A percentile compares a stretch with the other conserved stretches of the same genome.
Conservation (phyloP, 495 filamentous ascomycete genomes). For the Achaetomiella virescens region DNA sequence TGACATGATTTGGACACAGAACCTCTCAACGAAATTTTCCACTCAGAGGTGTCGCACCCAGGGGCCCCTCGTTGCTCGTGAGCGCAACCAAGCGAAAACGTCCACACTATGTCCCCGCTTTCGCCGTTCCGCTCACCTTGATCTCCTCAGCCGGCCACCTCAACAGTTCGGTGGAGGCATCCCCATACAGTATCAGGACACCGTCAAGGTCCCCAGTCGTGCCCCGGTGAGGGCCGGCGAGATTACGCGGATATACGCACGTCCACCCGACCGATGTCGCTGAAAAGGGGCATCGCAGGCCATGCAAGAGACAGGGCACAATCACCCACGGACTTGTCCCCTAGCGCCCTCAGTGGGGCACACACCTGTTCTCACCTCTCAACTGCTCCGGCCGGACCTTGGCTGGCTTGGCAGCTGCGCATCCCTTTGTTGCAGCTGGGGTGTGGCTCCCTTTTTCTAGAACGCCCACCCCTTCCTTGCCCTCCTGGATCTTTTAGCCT, state of each 20-base stretch:
- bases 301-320: slow-evolving; percentile 18
- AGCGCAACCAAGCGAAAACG: not conserved
- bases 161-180: not conserved
- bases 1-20: no score
- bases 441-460: slow-evolving; percentile 27
- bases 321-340: slow-evolving; percentile 20
- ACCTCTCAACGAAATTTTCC: no score
- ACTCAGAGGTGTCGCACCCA: no score
- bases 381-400: slow-evolving; percentile 14
- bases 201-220: not conserved
- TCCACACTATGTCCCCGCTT: not conserved
- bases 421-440: slow-evolving; percentile 20
- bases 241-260: slow-evolving; percentile 32
- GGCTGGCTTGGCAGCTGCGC: slow-evolving; percentile 20
- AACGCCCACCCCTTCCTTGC: slow-evolving; percentile 27
- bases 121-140: slow-evolving; percentile 8
- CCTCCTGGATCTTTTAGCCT: slow-evolving; percentile 15
- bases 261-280: slow-evolving; percentile 21
- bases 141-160: not conserved
- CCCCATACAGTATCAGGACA: slow-evolving; percentile 17
- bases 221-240: slow-evolving; percentile 18
- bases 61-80: no score
- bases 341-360: slow-evolving; percentile 23
- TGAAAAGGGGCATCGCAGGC: slow-evolving; percentile 14
- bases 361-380: slow-evolving; percentile 29